Conservation (phyloP, 768 basidiomycete genomes). For the Gloeopeniophorella convolvens region DNA sequence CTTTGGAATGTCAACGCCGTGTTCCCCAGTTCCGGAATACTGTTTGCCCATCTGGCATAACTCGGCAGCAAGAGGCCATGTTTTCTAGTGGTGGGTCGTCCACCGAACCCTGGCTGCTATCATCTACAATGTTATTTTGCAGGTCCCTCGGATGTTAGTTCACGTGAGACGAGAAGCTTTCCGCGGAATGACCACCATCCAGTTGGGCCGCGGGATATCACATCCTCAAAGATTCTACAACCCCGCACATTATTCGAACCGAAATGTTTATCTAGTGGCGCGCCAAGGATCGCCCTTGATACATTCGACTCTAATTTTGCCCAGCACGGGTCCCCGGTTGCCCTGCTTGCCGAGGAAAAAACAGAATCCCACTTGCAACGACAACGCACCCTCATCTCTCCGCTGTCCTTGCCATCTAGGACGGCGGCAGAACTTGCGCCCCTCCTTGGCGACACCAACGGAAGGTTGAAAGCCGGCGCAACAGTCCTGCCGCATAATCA, state of each 20-base stretch:
- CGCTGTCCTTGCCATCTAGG: constrained; percentile 41
- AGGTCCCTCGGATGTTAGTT: no score
- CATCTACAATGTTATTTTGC: no score
- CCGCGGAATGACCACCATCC: background rate
- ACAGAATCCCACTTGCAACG: constrained; percentile 30
- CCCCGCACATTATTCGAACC: background rate
- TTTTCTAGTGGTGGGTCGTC: no score
- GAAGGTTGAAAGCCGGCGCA: constrained; percentile 50
- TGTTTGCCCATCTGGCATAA: no score
- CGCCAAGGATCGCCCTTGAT: constrained; percentile 1
- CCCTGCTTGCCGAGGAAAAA: background rate
- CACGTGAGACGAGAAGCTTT: no score
- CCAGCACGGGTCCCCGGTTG: background rate
- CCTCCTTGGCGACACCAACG: constrained; percentile 55
- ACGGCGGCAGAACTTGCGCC: constrained; percentile 52
- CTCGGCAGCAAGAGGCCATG: no score
- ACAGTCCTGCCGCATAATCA: constrained; percentile 33
- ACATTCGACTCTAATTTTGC: constrained; percentile 1
- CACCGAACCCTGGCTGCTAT: no score
- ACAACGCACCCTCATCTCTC: constrained; percentile 48
- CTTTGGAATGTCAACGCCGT: no score
- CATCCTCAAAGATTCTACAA: background rate
- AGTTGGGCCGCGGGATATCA: background rate
- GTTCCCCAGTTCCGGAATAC: no score
- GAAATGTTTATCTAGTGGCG: background rate